Evolutionary conservation across 495 filamentous ascomycete species (phyloP), one percentile per base, ranked within the genome.

Genomic region (Mycothermus thermophilus): DNA sequence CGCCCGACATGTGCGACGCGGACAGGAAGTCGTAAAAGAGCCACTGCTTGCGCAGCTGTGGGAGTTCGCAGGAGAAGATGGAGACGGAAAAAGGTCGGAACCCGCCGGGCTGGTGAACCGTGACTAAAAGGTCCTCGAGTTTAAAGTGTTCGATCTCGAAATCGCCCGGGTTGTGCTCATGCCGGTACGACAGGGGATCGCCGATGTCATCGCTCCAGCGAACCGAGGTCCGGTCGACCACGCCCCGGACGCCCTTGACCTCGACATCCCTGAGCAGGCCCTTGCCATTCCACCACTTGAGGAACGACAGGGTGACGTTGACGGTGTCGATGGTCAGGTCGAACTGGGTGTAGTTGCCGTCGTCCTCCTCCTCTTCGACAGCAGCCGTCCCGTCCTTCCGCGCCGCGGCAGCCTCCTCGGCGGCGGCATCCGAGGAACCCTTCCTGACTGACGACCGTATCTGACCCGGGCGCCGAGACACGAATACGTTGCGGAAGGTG

Each of bases 241-340:
- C 84, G n/a, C 90, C 90, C 36, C 90, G 75, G n/a, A 97, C 80
- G 10, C 90, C 90, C 48, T 83, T 87, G 9, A 97, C 76, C 49
- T 94, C 85, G 27, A 95, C 90, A 59, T 94, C 80, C 43, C 79
- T 77, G 10, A 97, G 69, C 3, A 93, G 72, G 0, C 90, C 90
- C 59, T 87, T 94, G 15, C 90, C 88, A 47, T 93, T 95, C 66
- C 93, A 83, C 90, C 90, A 97, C 48, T 93, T 94, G 2, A 83
- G 69, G 44, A 97, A 95, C 0, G 90, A 97, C n/a, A 97, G 57
- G 0, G 88, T 95, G 17, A 97, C 92, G 46, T 95, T 93, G 31
- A 97, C 84, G 0, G 83, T 88, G 37, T 93, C 82, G 32, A 97
- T 80, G 0, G 92, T 93, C 10, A 96, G 54, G 47, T 97, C 90